phyloP scores from a whole-genome alignment of 1,284 basidiomycete genomes.

The Cryptococcus sp. region DNA sequence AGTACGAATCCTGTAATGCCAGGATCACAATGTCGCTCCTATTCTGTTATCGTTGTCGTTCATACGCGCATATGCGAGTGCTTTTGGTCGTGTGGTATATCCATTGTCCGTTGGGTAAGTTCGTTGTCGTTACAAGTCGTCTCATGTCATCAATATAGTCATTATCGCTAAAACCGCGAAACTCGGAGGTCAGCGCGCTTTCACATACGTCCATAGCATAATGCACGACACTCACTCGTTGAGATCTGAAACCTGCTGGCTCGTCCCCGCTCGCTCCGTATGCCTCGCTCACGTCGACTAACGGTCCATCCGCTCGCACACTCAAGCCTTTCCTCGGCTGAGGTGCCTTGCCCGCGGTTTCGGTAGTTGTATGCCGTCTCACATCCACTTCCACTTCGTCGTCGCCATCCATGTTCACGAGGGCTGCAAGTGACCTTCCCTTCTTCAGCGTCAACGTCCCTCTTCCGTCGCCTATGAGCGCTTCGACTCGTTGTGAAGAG shows the following conservation, averaged over 20 bases:
- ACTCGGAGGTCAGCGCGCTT: too few relatives aligned
- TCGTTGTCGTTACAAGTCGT: too few relatives aligned
- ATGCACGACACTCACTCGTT: conserved; percentile 16
- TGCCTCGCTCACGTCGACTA: conserved; percentile 47
- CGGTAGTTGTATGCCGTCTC: background rate
- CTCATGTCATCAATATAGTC: too few relatives aligned
- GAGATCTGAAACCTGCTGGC: conserved; percentile 39
- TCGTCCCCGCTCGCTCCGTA: conserved; percentile 45
- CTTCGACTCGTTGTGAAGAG: conserved; percentile 1
- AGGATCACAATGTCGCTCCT: too few relatives aligned
- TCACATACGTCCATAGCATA: background rate
- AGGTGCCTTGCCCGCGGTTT: background rate
- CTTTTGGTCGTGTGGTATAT: too few relatives aligned
- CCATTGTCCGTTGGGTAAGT: too few relatives aligned
- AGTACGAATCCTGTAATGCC: too few relatives aligned
- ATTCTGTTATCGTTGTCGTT: too few relatives aligned
- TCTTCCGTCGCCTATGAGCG: conserved; percentile 28
- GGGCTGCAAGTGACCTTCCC: conserved; percentile 20
- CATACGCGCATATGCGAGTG: too few relatives aligned
- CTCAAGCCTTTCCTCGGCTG: conserved; percentile 11
- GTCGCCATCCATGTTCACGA: conserved; percentile 7
- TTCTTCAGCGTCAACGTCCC: conserved; percentile 31
- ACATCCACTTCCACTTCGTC: conserved; percentile 1
- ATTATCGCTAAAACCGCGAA: background rate
- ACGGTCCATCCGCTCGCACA: conserved; percentile 24